A percentile compares a stretch with the other conserved stretches of the same genome.
Evolutionary conservation across 2,329 filamentous ascomycete species (phyloP).

Genomic region (Geosmithia putterillii): DNA sequence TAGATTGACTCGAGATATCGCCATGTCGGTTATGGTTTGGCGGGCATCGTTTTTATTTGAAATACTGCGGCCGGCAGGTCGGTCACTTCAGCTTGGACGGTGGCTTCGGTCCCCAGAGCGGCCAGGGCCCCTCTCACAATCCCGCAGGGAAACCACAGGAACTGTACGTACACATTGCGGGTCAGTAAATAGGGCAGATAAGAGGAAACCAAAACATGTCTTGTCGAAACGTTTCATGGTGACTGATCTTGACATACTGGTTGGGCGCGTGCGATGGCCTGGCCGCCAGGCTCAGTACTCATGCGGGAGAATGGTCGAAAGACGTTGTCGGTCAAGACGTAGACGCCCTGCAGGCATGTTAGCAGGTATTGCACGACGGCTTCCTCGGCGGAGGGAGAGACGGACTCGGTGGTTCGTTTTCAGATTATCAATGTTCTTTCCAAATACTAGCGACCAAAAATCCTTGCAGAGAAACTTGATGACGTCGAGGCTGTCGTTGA

Average conservation of each 20-base stretch:
- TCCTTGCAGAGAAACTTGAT: constrained; percentile 99
- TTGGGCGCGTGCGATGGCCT: constrained; percentile 64
- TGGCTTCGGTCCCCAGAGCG: constrained; percentile 82
- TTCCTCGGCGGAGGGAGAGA: background rate
- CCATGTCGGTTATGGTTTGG: constrained; percentile 45
- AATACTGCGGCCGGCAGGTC: constrained; percentile 86
- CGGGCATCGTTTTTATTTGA: constrained; percentile 77
- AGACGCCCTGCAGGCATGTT: constrained; percentile 55
- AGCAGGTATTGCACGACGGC: background rate
- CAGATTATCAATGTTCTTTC: constrained; percentile 96
- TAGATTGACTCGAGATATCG: background rate
- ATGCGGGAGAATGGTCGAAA: constrained; percentile 85
- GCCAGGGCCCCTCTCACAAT: constrained; percentile 84
- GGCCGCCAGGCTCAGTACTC: constrained; percentile 67
- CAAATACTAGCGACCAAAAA: constrained; percentile 85
- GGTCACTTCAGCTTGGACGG: constrained; percentile 78
- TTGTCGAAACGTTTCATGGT: too few relatives aligned
- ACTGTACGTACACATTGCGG: constrained; percentile 44
- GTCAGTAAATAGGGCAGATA: constrained; percentile 1
- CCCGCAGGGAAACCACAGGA: constrained; percentile 90
- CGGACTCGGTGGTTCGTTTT: constrained; percentile 90
- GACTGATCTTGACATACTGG: constrained; percentile 43
- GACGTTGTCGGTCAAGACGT: constrained; percentile 84
- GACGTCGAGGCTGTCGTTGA: constrained; percentile 83
- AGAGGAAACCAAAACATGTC: constrained; percentile 3